Evolutionary conservation across 2,329 filamentous ascomycete species (phyloP).

Genomic region (Pseudogymnoascus sp.): DNA sequence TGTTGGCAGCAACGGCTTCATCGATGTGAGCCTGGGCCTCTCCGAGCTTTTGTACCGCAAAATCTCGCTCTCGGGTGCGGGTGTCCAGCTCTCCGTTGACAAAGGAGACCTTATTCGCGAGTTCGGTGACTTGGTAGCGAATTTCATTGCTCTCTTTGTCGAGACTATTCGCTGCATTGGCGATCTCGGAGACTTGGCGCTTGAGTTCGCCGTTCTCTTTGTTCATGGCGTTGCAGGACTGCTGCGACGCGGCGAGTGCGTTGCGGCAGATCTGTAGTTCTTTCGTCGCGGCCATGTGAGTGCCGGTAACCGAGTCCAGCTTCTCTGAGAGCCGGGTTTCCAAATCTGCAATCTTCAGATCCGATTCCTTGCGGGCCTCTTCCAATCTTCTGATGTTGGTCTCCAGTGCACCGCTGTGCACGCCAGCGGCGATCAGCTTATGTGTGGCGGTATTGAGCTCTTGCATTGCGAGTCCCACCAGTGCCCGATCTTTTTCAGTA

Average conservation of each 20-base stretch:
- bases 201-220: background rate
- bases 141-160: background rate
- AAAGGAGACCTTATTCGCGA: background rate
- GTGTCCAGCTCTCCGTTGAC: background rate
- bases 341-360: background rate
- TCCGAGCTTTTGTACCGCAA: background rate
- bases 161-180: background rate
- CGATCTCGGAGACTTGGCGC: background rate
- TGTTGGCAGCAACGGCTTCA: background rate
- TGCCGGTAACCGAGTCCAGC: background rate
- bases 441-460: background rate
- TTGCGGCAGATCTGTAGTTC: background rate
- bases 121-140: background rate
- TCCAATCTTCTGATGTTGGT: background rate
- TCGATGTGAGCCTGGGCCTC: background rate
- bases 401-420: background rate
- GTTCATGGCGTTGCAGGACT: background rate
- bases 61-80: constrained; percentile 6
- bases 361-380: background rate
- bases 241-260: background rate
- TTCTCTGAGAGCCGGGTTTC: background rate
- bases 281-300: background rate
- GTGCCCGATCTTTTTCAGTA: background rate
- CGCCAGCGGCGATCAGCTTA: background rate
- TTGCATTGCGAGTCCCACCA: background rate